Evolutionary conservation across 176 grass and related monocot species (phyloP).

Genomic region (Carex scoparia): DNA sequence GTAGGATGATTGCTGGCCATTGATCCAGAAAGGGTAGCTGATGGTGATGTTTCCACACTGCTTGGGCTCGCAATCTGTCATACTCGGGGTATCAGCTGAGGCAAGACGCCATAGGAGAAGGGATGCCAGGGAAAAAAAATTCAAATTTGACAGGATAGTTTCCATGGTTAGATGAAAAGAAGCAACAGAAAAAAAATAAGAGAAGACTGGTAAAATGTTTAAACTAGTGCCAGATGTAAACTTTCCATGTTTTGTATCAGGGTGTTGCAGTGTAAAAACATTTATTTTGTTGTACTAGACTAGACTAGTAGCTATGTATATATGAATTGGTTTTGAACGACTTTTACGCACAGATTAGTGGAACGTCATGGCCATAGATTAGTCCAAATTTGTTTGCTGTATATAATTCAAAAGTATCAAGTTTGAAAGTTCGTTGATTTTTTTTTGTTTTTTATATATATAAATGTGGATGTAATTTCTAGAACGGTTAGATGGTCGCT

Average conservation of each 20-base stretch:
- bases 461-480: too few relatives aligned
- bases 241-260: background rate
- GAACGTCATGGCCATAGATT: background rate
- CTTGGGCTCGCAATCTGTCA: constrained; percentile 30
- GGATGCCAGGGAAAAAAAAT: background rate
- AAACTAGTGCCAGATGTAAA: background rate
- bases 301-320: background rate
- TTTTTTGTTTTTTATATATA: too few relatives aligned
- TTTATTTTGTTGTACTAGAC: background rate
- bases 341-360: background rate
- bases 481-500: background rate
- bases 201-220: background rate
- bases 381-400: background rate
- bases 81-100: background rate
- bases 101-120: background rate
- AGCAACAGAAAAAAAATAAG: background rate
- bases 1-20: background rate
- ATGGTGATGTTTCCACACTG: constrained; percentile 40
- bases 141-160: background rate
- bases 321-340: background rate
- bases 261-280: background rate
- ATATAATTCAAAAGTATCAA: background rate
- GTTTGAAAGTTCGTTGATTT: background rate
- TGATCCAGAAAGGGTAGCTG: constrained; percentile 63
- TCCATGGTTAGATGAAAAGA: background rate